These are phyloP conservation scores for Calophaca sinica DNA, from an alignment of 306 rosid genomes.

Conservation along the genomic window DNA sequence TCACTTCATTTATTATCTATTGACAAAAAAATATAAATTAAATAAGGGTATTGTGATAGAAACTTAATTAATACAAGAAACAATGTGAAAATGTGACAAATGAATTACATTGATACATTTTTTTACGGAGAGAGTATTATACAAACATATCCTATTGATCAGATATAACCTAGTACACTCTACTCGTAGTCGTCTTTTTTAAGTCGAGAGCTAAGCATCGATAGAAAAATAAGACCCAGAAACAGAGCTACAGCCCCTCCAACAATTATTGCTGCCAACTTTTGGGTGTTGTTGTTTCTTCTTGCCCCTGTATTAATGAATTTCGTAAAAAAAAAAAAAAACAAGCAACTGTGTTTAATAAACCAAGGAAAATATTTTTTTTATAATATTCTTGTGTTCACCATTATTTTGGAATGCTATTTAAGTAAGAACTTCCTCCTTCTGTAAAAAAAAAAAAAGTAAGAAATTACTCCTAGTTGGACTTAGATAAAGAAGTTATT, in stretches of 20 bases:
- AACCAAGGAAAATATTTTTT: not conserved
- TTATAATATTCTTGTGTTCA: not conserved
- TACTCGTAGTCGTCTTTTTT: constrained; percentile 59
- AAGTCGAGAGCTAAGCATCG: constrained; percentile 57
- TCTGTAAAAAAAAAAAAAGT: no score
- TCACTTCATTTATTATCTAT: no score
- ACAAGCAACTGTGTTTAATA: not conserved
- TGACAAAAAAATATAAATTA: no score
- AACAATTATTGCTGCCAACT: constrained; percentile 58
- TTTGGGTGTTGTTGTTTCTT: constrained; percentile 41
- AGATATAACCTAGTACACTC: not conserved
- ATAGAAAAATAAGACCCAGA: constrained; percentile 51
- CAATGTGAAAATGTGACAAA: no score
- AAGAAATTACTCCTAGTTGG: no score
- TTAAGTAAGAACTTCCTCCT: no score
- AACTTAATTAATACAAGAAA: no score
- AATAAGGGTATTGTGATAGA: no score
- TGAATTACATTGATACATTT: no score
- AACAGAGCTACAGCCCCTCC: constrained; percentile 68
- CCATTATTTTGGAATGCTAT: not conserved
- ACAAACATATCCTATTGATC: not conserved
- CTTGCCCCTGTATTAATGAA: constrained; percentile 36
- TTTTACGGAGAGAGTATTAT: no score
- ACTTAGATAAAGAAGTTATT: no score
- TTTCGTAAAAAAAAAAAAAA: not conserved